Evolutionary conservation across 176 grass and related monocot genomes (phyloP).

Genomic region (Areca catechu): DNA sequence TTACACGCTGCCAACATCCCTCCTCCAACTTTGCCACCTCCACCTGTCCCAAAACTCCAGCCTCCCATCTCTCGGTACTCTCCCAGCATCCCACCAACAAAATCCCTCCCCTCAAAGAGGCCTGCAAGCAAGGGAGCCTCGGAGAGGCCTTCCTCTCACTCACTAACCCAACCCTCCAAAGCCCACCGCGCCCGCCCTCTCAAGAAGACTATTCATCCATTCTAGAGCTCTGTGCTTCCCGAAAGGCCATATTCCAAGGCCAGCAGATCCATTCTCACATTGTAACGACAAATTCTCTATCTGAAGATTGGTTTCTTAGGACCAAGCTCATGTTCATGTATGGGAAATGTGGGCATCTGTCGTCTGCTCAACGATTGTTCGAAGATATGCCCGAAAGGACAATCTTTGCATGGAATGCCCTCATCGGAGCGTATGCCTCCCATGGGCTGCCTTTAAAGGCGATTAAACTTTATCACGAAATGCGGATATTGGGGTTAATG

Average conservation of each 20-base stretch:
- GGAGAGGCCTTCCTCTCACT: constrained; percentile 40
- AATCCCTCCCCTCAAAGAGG: constrained; percentile 20
- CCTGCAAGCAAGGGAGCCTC: constrained; percentile 61
- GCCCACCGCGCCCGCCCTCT: constrained; percentile 10
- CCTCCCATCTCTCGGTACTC: not conserved
- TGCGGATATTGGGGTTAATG: constrained; percentile 29
- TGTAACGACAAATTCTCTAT: constrained; percentile 22
- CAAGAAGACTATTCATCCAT: constrained; percentile 51
- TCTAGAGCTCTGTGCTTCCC: constrained; percentile 56
- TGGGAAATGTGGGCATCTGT: constrained; percentile 49
- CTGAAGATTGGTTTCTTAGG: constrained; percentile 38
- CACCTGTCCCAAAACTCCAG: constrained; percentile 9
- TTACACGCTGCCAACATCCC: too few species aligned
- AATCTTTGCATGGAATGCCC: constrained; percentile 86
- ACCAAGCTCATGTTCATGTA: constrained; percentile 90
- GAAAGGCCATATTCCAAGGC: constrained; percentile 34
- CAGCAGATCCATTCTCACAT: constrained; percentile 57
- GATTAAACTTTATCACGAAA: constrained; percentile 28
- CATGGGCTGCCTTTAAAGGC: constrained; percentile 21
- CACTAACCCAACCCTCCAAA: constrained; percentile 9
- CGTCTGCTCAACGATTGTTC: constrained; percentile 48
- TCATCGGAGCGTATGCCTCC: constrained; percentile 58
- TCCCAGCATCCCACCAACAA: not conserved
- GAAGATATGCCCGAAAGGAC: constrained; percentile 59
- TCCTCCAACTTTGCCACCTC: constrained; percentile 13